Evolutionary conservation across 441 rosid species (phyloP), one percentile per base, ranked within the genome.

Genomic region (Melastoma candidum): DNA sequence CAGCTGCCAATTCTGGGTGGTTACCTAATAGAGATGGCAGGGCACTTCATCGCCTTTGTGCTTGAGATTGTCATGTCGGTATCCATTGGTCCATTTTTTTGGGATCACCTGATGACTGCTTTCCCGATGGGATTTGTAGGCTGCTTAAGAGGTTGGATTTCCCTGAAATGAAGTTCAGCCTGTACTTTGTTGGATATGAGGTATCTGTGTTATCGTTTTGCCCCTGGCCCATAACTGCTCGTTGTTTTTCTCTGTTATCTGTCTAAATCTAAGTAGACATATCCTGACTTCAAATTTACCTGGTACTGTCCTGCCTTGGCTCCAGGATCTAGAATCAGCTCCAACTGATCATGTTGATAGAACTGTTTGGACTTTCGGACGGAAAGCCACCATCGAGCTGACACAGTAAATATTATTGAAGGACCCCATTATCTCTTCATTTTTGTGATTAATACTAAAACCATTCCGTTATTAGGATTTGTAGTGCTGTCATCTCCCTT

Each of bases 101-200:
- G 27, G 1, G 8, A 32, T 3, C 4, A 55, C 14, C 12, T 46
- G 47, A 11, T 26, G 9, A 11, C 29, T 43, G 7, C n/a, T 11
- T 11, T 26, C 26, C 0, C 8, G 10, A 9, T 43, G 25, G 46
- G 41, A 14, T 46, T 47, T 75, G 60, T 71, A 87, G 96, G 75
- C 64, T 90, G 72, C 82, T 90, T 9, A 90, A 87, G 85, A 81
- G 95, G 74, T 57, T 87, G 58, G 98, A 90, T 72, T 83, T 87
- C 63, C 74, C 96, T 1, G 96, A 87, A 48, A 80, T 77, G 96
- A 87, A 87, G 77, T 87, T 90, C 58, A 78, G 82, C 69, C 68
- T 90, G 71, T 90, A 87, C 61, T 87, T 90, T 68, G 12, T 85
- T 68, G 97, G 98, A 43, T 90, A 78, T 48, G 95, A 85, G 96